Base-by-base conservation (phyloP, 2,329 filamentous ascomycete species). In the Rhexocercosporidium sp. region DNA sequence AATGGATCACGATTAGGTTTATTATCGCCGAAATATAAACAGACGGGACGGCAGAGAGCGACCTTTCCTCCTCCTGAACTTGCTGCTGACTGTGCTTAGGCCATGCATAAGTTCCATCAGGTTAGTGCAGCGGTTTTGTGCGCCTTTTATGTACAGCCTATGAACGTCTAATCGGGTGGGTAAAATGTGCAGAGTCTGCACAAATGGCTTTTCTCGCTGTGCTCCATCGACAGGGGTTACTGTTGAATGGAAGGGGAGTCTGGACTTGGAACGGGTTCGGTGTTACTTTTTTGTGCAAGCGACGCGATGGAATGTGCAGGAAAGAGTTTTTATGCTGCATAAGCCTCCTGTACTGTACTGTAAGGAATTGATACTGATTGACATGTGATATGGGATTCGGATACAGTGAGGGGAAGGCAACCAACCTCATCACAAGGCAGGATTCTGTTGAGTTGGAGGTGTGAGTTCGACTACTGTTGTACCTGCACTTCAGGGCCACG, bases 241-340 rank as follows among this genome's bases (percentile, higher is more conserved):
- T n/a, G n/a, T n/a, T n/a, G n/a, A n/a, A n/a, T n/a, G n/a, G n/a
- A n/a, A n/a, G n/a, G n/a, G 27, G 61, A 22, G 7, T 34, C 18
- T 60, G 49, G 22, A 8, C 7, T 12, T 27, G 12, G 49, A n/a
- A n/a, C 7, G 8, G 49, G 9, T 46, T 46, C 25, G 22, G 39
- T 20, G 39, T 47, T 44, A 29, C 22, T 46, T n/a, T 51, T 62
- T 69, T 69, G 57, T 69, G 67, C 67, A 59, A 47, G n/a, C n/a
- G n/a, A 20, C n/a, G 14, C 39, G 39, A 44, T 18, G 39, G 14
- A 44, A 44, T 47, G 51, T 39, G 25, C 27, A 54, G 49, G 27
- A 31, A 27, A 66, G 65, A 69, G 51, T 60, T 67, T 67, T 69
- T 65, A 53, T 65, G 61, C 51, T 65, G 61, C 67, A 69, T 61